phyloP scores from a whole-genome alignment of 176 grass and related monocot species.

The Microstegium vimineum region DNA sequence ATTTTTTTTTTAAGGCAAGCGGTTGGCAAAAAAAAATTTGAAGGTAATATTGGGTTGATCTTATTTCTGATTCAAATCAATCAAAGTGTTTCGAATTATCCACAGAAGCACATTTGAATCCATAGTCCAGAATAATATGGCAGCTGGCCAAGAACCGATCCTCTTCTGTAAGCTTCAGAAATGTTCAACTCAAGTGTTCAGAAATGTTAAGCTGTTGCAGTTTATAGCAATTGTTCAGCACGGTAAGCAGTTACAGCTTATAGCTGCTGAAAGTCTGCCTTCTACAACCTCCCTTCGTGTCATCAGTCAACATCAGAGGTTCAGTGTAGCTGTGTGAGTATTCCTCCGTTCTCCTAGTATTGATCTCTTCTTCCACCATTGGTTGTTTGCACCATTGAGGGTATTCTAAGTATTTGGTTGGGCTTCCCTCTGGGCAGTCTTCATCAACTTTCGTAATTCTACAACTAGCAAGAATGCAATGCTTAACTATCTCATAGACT shows the following conservation, averaged over 20 bases:
- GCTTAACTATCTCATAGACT: conserved; percentile 74
- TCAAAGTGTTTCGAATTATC: neutral
- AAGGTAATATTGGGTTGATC: neutral
- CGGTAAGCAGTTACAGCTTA: neutral
- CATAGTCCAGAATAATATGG: neutral
- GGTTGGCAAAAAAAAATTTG: too few species aligned
- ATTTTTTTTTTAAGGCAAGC: neutral
- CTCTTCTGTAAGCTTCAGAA: neutral
- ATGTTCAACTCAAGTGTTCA: conserved; percentile 4
- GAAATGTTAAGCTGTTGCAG: neutral
- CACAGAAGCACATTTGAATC: neutral
- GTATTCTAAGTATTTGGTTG: neutral
- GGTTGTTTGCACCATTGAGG: neutral
- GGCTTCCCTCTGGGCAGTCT: neutral
- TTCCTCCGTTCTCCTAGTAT: neutral
- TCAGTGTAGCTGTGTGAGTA: neutral
- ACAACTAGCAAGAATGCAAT: conserved; percentile 13
- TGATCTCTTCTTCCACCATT: neutral
- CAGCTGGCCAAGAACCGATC: neutral
- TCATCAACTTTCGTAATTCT: conserved; percentile 6
- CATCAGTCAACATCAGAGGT: neutral
- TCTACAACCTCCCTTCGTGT: neutral
- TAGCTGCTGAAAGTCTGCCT: neutral
- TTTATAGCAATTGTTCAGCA: neutral
- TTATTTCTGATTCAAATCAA: neutral